These are phyloP conservation scores for Sequoia sempervirens DNA, from an alignment of 75 land plant genomes.

Conservation along the genomic window DNA sequence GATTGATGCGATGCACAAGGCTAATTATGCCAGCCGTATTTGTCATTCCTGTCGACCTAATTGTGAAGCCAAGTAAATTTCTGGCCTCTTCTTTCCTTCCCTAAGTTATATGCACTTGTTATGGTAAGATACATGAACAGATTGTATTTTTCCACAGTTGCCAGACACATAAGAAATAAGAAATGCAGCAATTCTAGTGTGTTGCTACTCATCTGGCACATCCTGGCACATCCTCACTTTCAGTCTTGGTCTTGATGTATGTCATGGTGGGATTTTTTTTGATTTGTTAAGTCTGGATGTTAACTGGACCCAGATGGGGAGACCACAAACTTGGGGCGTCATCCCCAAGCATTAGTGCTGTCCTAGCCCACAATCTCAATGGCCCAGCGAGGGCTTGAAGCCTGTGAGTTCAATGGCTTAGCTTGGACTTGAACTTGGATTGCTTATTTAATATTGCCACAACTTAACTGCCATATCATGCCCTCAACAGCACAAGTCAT, in stretches of 20 bases:
- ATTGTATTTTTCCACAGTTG: not conserved
- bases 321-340: too few relatives aligned
- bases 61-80: constrained; percentile 96
- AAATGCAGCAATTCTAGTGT: not conserved
- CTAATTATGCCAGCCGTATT: constrained; percentile 97
- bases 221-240: not conserved
- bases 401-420: too few relatives aligned
- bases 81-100: not conserved
- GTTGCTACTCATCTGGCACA: too few relatives aligned
- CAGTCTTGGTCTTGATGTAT: not conserved
- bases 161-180: not conserved
- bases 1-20: constrained; percentile 99
- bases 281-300: too few relatives aligned
- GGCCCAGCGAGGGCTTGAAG: too few relatives aligned
- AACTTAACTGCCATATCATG: too few relatives aligned
- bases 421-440: too few relatives aligned
- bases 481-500: not conserved
- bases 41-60: constrained; percentile 98
- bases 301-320: too few relatives aligned
- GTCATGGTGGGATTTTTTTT: not conserved
- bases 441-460: too few relatives aligned
- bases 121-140: not conserved
- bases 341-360: too few relatives aligned
- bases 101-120: not conserved
- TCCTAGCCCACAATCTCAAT: too few relatives aligned